phyloP scores from a whole-genome alignment of 2,329 filamentous ascomycete genomes.

The Verticillium tricorpus region DNA sequence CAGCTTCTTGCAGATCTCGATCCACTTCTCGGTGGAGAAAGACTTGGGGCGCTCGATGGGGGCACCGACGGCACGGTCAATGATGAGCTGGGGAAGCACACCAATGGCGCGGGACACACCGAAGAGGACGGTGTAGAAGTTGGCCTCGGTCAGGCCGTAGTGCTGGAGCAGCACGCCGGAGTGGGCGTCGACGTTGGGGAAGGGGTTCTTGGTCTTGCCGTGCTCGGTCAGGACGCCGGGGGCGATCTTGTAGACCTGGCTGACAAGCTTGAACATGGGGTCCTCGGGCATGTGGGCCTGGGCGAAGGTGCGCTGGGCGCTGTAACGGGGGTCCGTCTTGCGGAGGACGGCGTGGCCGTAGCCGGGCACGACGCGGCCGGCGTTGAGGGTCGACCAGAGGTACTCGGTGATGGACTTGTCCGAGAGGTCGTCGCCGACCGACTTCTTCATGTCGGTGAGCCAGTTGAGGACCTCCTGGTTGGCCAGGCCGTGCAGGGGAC shows the following conservation, averaged over 20 bases:
- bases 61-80: conserved; percentile 93
- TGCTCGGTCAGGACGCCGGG: conserved; percentile 97
- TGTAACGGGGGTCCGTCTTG: conserved; percentile 99
- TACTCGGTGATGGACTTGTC: conserved; percentile 98
- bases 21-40: conserved; percentile 95
- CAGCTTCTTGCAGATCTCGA: conserved; percentile 88
- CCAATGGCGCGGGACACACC: conserved; percentile 97
- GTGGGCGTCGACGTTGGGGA: conserved; percentile 98
- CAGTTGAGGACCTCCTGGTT: conserved; percentile 99
- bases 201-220: conserved; percentile 99
- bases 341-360: conserved; percentile 98
- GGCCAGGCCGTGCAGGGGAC: conserved; percentile 96
- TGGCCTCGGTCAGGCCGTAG: conserved; percentile 98
- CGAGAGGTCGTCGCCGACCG: conserved; percentile 87
- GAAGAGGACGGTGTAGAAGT: conserved; percentile 99
- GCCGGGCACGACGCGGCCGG: conserved; percentile 91
- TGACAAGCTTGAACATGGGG: conserved; percentile 99
- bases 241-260: conserved; percentile 99
- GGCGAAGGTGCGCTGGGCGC: conserved; percentile 95
- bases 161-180: conserved; percentile 98
- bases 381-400: conserved; percentile 96
- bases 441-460: conserved; percentile 98
- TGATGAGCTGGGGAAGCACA: conserved; percentile 98
- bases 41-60: conserved; percentile 99
- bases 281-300: conserved; percentile 86